Conservation (phyloP, 352 stramenopile species). For the Pythium rishiriense region DNA sequence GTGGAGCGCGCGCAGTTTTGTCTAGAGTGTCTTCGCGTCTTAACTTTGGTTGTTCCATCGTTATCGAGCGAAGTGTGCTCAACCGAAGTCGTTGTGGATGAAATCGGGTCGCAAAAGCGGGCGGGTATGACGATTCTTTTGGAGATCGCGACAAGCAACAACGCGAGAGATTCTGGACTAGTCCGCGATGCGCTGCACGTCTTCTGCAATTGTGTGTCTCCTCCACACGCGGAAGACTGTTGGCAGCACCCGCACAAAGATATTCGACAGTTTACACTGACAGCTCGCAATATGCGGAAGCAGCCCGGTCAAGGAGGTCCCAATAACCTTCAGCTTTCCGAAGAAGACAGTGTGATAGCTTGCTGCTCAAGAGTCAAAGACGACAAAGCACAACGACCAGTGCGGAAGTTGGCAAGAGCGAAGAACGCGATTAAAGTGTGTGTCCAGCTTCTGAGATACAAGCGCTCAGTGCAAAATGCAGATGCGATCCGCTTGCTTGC, state of each 20-base stretch:
- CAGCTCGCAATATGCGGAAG: slow-evolving; percentile 64
- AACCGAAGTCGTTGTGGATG: slow-evolving; percentile 63
- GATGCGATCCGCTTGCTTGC: slow-evolving; percentile 84
- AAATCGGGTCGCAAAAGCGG: slow-evolving; percentile 38
- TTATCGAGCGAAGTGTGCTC: slow-evolving; percentile 77
- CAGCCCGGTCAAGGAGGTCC: slow-evolving; percentile 9
- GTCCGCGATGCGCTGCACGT: slow-evolving; percentile 73
- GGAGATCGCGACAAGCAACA: slow-evolving; percentile 75
- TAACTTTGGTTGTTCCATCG: slow-evolving; percentile 72
- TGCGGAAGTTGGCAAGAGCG: slow-evolving; percentile 73
- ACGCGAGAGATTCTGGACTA: slow-evolving; percentile 68
- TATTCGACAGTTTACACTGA: slow-evolving; percentile 78
- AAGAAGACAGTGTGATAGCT: slow-evolving; percentile 29
- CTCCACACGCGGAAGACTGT: slow-evolving; percentile 74
- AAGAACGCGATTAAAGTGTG: slow-evolving; percentile 89
- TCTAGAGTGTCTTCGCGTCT: slow-evolving; percentile 67
- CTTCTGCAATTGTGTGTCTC: slow-evolving; percentile 84
- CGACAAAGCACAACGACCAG: slow-evolving; percentile 64
- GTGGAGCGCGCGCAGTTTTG: slow-evolving; percentile 81
- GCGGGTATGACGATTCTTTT: slow-evolving; percentile 72
- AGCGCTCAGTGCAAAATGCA: slow-evolving; percentile 83
- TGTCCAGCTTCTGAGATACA: slow-evolving; percentile 85
- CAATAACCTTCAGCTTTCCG: not conserved
- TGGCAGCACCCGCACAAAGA: slow-evolving; percentile 87
- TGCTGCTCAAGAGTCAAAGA: slow-evolving; percentile 67